These are phyloP conservation scores for Exophiala spinifera DNA, from an alignment of 2,329 filamentous ascomycete species.

Conservation along the genomic window DNA sequence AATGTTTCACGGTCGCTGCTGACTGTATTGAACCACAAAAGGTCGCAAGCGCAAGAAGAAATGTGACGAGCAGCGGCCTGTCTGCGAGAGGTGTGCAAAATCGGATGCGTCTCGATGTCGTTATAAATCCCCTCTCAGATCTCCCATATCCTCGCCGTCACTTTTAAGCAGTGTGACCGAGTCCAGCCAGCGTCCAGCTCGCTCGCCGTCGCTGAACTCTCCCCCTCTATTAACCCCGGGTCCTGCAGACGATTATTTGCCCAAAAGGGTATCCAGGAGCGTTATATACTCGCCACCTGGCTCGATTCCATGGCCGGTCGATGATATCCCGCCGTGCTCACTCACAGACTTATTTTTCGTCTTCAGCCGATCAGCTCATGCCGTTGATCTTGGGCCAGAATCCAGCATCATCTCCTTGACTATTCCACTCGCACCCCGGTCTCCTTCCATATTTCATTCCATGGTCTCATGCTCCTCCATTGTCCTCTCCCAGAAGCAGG, in stretches of 20 bases:
- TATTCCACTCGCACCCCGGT: neutral
- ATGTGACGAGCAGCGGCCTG: neutral
- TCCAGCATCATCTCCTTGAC: conserved; percentile 1
- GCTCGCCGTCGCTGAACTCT: too few species aligned
- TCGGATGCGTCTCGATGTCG: neutral
- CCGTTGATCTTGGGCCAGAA: neutral
- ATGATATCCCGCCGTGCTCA: neutral
- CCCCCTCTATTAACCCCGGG: too few species aligned
- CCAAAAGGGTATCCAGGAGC: neutral
- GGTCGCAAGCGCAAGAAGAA: conserved; percentile 1
- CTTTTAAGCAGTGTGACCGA: too few species aligned
- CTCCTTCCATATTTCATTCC: neutral
- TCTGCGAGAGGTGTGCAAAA: neutral
- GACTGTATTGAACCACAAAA: neutral
- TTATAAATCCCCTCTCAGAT: too few species aligned
- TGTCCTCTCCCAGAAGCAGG: neutral
- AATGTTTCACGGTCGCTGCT: too few species aligned
- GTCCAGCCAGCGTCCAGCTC: too few species aligned
- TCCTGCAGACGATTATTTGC: too few species aligned
- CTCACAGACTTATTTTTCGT: conserved; percentile 1
- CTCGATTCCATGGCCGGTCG: neutral
- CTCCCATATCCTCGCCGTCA: too few species aligned
- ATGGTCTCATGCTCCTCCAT: conserved; percentile 1
- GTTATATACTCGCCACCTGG: neutral
- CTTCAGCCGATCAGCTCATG: neutral